A percentile compares a stretch with the other conserved stretches of the same genome.
Evolutionary conservation across 345 rosid species (phyloP).

Genomic region (Rhodamnia rubescens): DNA sequence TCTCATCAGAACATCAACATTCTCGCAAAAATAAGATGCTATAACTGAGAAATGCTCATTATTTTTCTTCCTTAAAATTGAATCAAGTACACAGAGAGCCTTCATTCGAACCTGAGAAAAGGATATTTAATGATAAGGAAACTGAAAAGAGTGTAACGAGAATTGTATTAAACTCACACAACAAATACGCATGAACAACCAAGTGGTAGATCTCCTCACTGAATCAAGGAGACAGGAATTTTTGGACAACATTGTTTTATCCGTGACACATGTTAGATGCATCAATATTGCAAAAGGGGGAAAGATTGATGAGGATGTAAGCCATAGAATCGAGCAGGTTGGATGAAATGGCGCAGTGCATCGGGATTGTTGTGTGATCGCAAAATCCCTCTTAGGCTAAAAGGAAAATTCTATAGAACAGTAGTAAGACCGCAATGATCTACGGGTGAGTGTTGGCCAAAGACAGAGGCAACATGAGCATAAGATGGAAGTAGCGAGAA

Average conservation of each 20-base stretch:
- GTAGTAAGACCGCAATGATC: too few species aligned
- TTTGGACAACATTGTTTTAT: neutral
- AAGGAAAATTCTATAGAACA: too few species aligned
- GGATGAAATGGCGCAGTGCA: too few species aligned
- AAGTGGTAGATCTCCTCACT: neutral
- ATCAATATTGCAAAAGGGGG: too few species aligned
- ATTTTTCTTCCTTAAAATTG: slow-evolving; percentile 75
- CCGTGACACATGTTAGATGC: too few species aligned
- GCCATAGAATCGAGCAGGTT: too few species aligned
- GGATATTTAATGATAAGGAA: neutral
- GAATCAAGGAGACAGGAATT: neutral
- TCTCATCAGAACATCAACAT: slow-evolving; percentile 44
- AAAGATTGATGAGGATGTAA: too few species aligned
- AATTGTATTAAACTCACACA: neutral
- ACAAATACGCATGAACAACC: neutral
- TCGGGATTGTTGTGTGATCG: too few species aligned
- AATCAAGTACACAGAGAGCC: slow-evolving; percentile 86
- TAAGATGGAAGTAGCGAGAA: too few species aligned
- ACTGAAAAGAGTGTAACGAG: neutral
- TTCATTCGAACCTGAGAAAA: slow-evolving; percentile 76
- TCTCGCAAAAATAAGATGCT: slow-evolving; percentile 67
- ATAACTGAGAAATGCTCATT: slow-evolving; percentile 49
- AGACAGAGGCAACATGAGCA: too few species aligned
- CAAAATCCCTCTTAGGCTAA: too few species aligned
- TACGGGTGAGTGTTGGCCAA: too few species aligned